Base-by-base conservation (phyloP, 331 rosid genomes). In the Ulmus americana region DNA sequence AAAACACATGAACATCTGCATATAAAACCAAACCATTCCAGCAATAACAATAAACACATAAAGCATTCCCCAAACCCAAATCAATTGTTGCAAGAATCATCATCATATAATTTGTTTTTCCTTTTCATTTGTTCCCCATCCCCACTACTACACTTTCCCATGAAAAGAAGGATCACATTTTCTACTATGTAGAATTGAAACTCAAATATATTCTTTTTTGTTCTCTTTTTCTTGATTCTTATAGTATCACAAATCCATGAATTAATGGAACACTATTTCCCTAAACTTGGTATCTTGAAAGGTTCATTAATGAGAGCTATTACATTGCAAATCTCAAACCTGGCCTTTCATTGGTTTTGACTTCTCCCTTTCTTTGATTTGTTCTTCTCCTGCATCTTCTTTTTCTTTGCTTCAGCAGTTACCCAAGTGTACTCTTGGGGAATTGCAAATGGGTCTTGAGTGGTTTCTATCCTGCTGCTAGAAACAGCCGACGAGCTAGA, bases 381-480 rank as follows among this genome's bases (percentile, higher is more conserved):
- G 86, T 78, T 90, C 82, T 85, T 94, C 84, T 94, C 97, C 79
- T 84, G 98, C 88, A 94, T 80, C 76, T 80, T 90, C 84, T 84
- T 87, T 50, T 81, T 94, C 83, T 87, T 94, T 28, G 81, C 95
- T 71, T 87, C 97, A 2, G 95, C 95, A 11, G 85, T 85, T 43
- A 90, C 76, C 99, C 99, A 85, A 8, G 88, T 73, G 75, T 94
- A 94, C 62, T 94, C 95, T 0, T 77, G 55, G 38, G 99, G 99
- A 68, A 94, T 84, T 8, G 79, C 86, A 62, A 94, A 94, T 0
- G 95, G 97, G 75, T 94, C 99, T 78, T 81, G 90, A 65, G 66
- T 75, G 55, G 77, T 89, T 73, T 94, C 99, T 74, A 89, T 90
- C 84, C 85, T 84, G 65, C 85, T 81, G 82, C 88, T 78, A 46